Percentiles rank a stretch among this genome's conserved stretches.
phyloP scores from a whole-genome alignment of 495 filamentous ascomycete genomes.

The Xylaria venustula region DNA sequence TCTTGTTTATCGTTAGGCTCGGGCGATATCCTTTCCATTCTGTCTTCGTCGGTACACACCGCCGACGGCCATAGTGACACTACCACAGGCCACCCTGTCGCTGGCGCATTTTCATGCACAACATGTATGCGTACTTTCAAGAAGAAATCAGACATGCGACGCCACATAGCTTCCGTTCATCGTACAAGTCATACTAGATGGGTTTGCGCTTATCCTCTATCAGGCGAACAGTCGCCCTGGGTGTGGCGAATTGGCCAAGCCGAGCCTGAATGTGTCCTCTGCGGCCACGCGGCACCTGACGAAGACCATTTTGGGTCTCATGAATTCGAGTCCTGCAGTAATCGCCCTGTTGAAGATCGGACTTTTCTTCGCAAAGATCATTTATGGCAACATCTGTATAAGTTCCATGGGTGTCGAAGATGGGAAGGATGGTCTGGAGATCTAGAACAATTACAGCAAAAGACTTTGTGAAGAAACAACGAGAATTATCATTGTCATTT shows the following conservation, averaged over 20 bases:
- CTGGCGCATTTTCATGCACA: conserved; percentile 9
- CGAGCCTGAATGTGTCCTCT: conserved; percentile 52
- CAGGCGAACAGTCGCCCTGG: conserved; percentile 2
- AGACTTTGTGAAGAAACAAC: too few species aligned
- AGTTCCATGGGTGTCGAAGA: conserved; percentile 57
- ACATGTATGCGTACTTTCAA: conserved; percentile 16
- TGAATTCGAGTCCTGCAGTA: conserved; percentile 55
- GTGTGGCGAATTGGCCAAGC: conserved; percentile 23
- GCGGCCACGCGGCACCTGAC: conserved; percentile 40
- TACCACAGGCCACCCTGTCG: not conserved
- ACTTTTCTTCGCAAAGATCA: conserved; percentile 65
- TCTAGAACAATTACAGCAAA: not conserved
- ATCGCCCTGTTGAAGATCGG: conserved; percentile 47
- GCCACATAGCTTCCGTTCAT: conserved; percentile 19
- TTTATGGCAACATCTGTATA: conserved; percentile 60
- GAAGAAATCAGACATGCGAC: conserved; percentile 18
- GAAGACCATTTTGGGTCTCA: conserved; percentile 53
- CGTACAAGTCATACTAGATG: conserved; percentile 4
- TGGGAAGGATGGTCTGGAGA: conserved; percentile 28
- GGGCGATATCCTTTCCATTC: not conserved
- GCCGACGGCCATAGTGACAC: not conserved
- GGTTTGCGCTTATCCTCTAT: conserved; percentile 18
- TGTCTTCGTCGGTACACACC: not conserved
- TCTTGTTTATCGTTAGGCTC: conserved; percentile 9
- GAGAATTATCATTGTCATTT: too few species aligned